phyloP scores from a whole-genome alignment of 371 early-diverging fungal species.

The Zopfochytrium polystomum region DNA sequence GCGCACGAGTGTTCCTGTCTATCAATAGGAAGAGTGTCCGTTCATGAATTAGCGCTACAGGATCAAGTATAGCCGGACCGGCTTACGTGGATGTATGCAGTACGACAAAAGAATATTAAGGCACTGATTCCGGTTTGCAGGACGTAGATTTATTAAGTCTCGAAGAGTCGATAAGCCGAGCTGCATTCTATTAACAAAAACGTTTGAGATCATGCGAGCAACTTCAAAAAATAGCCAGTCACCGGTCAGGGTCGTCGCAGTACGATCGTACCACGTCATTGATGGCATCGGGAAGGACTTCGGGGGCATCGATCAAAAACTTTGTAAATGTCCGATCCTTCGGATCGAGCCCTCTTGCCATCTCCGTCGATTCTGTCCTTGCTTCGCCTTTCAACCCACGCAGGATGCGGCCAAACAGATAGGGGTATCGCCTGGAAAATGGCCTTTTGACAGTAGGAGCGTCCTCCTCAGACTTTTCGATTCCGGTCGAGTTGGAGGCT shows the following conservation, averaged over 20 bases:
- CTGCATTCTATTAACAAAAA: conserved; percentile 30
- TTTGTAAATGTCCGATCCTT: conserved; percentile 48
- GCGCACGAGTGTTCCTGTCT: conserved; percentile 32
- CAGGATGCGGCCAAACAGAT: conserved; percentile 33
- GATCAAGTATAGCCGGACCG: not conserved
- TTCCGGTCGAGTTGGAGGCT: conserved; percentile 13
- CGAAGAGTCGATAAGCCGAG: conserved; percentile 48
- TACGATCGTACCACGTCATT: conserved; percentile 31
- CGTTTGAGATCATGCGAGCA: too few species aligned
- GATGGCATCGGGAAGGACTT: conserved; percentile 34
- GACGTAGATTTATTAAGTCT: conserved; percentile 42
- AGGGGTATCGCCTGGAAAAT: conserved; percentile 18
- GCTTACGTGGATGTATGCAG: conserved; percentile 26
- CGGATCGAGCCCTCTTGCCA: conserved; percentile 28
- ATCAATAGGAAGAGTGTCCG: too few species aligned
- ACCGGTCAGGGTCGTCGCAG: conserved; percentile 47
- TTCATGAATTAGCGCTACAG: not conserved
- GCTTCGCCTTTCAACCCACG: conserved; percentile 19
- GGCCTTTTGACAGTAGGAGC: not conserved
- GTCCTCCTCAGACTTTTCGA: conserved; percentile 6
- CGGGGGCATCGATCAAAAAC: conserved; percentile 53
- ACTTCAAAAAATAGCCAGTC: not conserved
- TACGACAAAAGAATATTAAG: conserved; percentile 37
- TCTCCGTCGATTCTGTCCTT: conserved; percentile 12
- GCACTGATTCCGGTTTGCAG: conserved; percentile 36